Conservation (phyloP, 495 filamentous ascomycete species). For the Annulohypoxylon stygium region DNA sequence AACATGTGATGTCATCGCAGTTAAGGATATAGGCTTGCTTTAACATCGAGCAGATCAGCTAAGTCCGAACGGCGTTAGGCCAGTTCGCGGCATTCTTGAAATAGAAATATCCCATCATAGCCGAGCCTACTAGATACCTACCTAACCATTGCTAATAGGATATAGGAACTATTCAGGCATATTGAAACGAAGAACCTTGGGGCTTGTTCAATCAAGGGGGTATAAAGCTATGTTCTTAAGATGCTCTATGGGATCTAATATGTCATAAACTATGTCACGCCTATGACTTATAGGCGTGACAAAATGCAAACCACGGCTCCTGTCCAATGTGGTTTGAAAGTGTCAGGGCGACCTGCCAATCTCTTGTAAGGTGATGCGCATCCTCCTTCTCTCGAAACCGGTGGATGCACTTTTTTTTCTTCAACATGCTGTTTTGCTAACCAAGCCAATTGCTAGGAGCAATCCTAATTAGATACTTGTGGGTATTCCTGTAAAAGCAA, state of each 20-base stretch:
- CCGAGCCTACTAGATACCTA: neutral
- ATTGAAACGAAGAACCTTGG: neutral
- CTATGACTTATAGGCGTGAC: constrained; percentile 24
- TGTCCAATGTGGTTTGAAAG: constrained; percentile 39
- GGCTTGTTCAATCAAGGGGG: constrained; percentile 8
- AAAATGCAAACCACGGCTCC: constrained; percentile 39
- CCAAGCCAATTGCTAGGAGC: constrained; percentile 12
- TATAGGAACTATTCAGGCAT: neutral
- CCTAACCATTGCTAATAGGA: no score
- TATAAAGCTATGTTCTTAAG: constrained; percentile 48
- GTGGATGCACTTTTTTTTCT: constrained; percentile 32
- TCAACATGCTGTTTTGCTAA: constrained; percentile 32
- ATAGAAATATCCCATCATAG: neutral
- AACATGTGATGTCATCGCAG: neutral
- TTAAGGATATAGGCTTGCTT: constrained; percentile 6
- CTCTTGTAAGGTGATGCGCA: constrained; percentile 37
- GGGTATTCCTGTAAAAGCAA: constrained; percentile 38
- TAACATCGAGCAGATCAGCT: neutral
- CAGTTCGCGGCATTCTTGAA: neutral
- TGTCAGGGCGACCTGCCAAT: constrained; percentile 45
- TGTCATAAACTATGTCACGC: constrained; percentile 40
- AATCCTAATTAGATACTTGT: constrained; percentile 42
- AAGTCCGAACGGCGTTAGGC: constrained; percentile 25
- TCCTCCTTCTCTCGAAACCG: constrained; percentile 19
- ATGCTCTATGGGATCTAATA: constrained; percentile 47